Percentiles rank a stretch among this genome's conserved stretches.
These are phyloP conservation scores for Leccinum subgranulosum DNA, from an alignment of 768 basidiomycete species.

Conservation along the genomic window DNA sequence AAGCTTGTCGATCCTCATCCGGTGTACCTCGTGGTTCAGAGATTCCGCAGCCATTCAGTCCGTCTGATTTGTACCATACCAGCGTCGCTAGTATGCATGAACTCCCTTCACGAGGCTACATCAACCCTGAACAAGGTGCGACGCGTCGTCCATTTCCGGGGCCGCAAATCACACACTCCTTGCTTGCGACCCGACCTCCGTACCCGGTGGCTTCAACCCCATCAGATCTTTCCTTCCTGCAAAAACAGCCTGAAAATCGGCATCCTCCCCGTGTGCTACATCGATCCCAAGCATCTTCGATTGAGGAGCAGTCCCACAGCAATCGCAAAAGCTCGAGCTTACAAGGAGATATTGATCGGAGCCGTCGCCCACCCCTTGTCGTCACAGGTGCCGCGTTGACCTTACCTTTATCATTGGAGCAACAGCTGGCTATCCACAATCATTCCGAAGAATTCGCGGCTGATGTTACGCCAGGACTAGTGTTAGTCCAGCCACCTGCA, in stretches of 20 bases:
- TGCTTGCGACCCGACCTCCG: background rate
- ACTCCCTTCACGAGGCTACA: conserved; percentile 1
- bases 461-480: background rate
- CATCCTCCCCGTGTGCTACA: background rate
- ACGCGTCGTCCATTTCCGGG: conserved; percentile 3
- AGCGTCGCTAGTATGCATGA: conserved; percentile 5
- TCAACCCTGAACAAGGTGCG: background rate
- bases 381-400: background rate
- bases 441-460: background rate
- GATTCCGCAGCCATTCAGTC: conserved; percentile 1
- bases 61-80: conserved; percentile 18
- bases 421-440: background rate
- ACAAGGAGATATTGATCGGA: background rate
- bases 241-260: background rate
- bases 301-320: background rate
- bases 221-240: background rate
- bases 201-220: background rate
- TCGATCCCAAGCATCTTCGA: background rate
- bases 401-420: background rate
- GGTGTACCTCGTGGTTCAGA: background rate
- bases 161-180: background rate
- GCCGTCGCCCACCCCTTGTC: background rate
- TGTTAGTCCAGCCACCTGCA: background rate
- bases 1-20: background rate
- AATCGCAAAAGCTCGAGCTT: background rate